These are phyloP conservation scores for Emiliania huxleyi DNA, from an alignment of 78 protist genomes.

Conservation along the genomic window DNA sequence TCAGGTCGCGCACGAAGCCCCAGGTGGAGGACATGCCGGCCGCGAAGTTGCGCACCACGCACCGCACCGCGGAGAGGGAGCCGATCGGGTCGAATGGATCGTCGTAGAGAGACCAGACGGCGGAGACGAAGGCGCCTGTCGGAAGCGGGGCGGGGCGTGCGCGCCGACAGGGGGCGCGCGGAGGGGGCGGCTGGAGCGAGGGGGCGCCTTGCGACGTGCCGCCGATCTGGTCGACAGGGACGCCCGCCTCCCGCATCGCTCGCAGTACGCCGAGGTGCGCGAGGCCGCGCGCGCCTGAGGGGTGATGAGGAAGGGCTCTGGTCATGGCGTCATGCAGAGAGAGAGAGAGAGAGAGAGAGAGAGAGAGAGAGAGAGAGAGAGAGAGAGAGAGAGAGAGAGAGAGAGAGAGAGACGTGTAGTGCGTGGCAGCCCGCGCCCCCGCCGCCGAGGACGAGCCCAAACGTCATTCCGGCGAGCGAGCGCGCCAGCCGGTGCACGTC, in stretches of 20 bases:
- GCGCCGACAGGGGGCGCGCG: background rate
- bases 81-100: background rate
- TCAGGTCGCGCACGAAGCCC: background rate
- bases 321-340: too few relatives aligned
- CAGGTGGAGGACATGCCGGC: background rate
- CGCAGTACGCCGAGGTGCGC: background rate
- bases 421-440: background rate
- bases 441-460: background rate
- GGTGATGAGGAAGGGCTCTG: too few relatives aligned
- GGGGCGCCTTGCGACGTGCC: background rate
- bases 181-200: background rate
- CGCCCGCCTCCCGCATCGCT: background rate
- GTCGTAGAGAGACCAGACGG: background rate
- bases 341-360: too few relatives aligned
- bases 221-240: background rate
- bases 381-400: too few relatives aligned
- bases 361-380: too few relatives aligned
- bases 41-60: background rate
- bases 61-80: background rate
- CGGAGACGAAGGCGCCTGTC: background rate
- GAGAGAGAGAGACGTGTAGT: too few relatives aligned
- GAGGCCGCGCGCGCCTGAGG: background rate
- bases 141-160: background rate
- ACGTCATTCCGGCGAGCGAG: background rate
- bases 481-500: background rate